phyloP scores from a whole-genome alignment of 2,329 filamentous ascomycete species.

The Fusarium aywerte region DNA sequence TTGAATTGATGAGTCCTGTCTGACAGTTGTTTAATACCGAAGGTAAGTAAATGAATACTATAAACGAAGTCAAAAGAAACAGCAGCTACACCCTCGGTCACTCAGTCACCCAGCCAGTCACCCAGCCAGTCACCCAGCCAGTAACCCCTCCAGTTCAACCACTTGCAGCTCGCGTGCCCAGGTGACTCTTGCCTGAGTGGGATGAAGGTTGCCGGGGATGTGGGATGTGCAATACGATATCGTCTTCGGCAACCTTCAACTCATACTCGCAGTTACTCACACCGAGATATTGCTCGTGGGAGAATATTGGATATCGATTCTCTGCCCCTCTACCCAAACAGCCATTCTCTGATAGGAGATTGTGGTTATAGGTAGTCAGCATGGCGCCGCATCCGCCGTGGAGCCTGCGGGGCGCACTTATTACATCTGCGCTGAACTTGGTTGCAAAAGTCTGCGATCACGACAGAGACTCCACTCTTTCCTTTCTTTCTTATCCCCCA shows the following conservation, averaged over 20 bases:
- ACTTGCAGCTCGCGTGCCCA: conserved; percentile 12
- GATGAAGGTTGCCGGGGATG: background rate
- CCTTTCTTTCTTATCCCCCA: conserved; percentile 1
- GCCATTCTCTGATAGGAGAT: conserved; percentile 9
- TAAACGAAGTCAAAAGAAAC: background rate
- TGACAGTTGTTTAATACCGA: background rate
- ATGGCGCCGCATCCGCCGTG: conserved; percentile 4
- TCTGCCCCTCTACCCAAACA: background rate
- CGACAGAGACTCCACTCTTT: conserved; percentile 41
- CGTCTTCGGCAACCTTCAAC: conserved; percentile 3
- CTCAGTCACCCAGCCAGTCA: background rate
- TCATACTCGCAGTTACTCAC: conserved; percentile 21
- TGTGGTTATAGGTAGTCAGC: conserved; percentile 14
- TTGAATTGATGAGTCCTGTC: background rate
- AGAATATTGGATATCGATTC: background rate
- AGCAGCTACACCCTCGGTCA: background rate
- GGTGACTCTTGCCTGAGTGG: conserved; percentile 14
- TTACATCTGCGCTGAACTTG: background rate
- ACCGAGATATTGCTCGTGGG: conserved; percentile 3
- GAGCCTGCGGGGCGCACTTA: conserved; percentile 31
- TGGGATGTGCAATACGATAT: conserved; percentile 1
- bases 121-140: background rate
- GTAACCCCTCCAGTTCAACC: conserved; percentile 11
- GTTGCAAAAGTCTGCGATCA: conserved; percentile 41
- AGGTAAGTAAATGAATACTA: background rate